Conservation (phyloP, 306 rosid genomes). For the Fagus sylvatica region DNA sequence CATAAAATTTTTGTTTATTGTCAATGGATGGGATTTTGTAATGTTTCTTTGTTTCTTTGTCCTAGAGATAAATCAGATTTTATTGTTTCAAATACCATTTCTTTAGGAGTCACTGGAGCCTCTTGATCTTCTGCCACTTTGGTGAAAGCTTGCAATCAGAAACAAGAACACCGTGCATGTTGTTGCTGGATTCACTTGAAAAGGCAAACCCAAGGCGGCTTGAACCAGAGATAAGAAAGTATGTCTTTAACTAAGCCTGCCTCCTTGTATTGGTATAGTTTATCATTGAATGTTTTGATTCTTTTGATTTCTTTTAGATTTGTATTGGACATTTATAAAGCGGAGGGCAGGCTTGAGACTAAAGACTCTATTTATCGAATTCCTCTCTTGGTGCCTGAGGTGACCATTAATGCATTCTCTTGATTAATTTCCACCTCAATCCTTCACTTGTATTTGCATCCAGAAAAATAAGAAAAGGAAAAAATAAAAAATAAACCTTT, state of each 20-base stretch:
- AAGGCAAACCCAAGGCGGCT: conserved; percentile 55
- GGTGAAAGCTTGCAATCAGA: conserved; percentile 49
- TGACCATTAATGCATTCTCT: not conserved
- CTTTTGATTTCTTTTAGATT: conserved; percentile 42
- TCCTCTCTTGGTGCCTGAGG: conserved; percentile 73
- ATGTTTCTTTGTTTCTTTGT: not conserved
- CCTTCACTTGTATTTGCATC: not conserved
- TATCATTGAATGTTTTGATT: not conserved
- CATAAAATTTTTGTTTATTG: not conserved
- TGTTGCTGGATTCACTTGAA: conserved; percentile 79
- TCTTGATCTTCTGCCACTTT: conserved; percentile 77
- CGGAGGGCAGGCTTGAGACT: conserved; percentile 50
- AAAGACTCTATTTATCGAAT: conserved; percentile 30
- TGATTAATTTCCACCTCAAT: not conserved
- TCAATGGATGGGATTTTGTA: conserved; percentile 8
- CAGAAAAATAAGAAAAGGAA: not conserved
- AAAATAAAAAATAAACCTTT: conserved; percentile 9
- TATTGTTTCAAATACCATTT: conserved; percentile 26
- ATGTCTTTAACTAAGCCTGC: conserved; percentile 20
- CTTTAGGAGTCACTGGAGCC: conserved; percentile 77
- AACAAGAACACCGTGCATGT: conserved; percentile 58
- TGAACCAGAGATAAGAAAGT: conserved; percentile 78
- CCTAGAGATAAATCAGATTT: not conserved
- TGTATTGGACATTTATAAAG: conserved; percentile 59
- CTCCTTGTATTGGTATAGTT: conserved; percentile 5